Evolutionary conservation across 495 filamentous ascomycete species (phyloP), one percentile per base, ranked within the genome.

Genomic region (Parachaetomium inaequale): DNA sequence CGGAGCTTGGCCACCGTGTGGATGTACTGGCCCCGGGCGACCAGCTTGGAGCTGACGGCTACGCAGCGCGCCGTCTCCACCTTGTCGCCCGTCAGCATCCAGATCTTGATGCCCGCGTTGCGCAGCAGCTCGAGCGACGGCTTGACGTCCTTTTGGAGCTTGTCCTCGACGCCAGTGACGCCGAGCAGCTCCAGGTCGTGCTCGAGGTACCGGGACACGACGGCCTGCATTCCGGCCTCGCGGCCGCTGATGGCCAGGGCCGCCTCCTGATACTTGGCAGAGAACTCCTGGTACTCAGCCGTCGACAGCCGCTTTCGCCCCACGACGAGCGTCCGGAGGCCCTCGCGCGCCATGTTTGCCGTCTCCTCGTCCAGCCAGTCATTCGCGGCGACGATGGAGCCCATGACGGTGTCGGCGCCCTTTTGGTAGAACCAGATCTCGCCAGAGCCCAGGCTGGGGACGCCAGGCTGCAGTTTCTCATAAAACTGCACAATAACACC

Each of bases 401-500:
- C 81, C 95, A 99, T 99, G 47, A 98, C 92, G 0, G 95, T 98
- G 71, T 99, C 95, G 7, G 95, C 95, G 28, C 95, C 95, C 73
- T 99, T 99, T 64, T 99, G 92, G 68, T 92, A 99, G 74, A 99
- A 99, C 91, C 94, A 98, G 25, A 97, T 92, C 68, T 97, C 93
- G 29, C 84, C 82, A 38, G 76, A 78, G 23, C 72, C 76, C 15
- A 79, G 76, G 7, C 71, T 74, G 6, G 77, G 68, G 0, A 68
- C 49, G 1, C 72, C 69, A 3, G 78, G 67, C 40, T 81, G 74
- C 15, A 76, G 70, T 7, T 82, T 81, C 17, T 87, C 77, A 15
- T 79, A 65, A 68, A 98, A 99, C 64, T 90, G 88, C 23, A 96
- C 87, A 62, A 98, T 87, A 60, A 98, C 90, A n/a, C 95, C 95